A percentile compares a stretch with the other conserved stretches of the same genome.
These are phyloP conservation scores for Conidiobolus incongruus DNA, from an alignment of 371 early-diverging fungal species.

Conservation along the genomic window DNA sequence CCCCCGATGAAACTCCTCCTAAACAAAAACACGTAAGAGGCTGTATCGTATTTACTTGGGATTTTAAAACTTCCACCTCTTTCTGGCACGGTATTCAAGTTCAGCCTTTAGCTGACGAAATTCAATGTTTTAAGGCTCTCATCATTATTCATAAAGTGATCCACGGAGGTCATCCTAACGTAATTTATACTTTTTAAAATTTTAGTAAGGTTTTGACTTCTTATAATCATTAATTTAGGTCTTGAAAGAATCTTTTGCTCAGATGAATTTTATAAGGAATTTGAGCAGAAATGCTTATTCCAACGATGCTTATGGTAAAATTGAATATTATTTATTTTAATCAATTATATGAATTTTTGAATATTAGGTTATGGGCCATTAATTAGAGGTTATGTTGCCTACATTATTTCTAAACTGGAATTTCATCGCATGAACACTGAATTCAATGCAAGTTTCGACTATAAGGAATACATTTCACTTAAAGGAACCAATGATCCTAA, in stretches of 20 bases:
- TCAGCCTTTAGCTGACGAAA: slow-evolving; percentile 76
- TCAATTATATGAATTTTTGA: slow-evolving; percentile 2
- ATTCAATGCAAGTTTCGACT: slow-evolving; percentile 87
- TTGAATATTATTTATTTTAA: not conserved
- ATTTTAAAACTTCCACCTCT: slow-evolving; percentile 61
- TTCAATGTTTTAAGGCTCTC: slow-evolving; percentile 86
- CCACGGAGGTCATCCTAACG: slow-evolving; percentile 73
- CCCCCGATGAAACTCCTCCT: slow-evolving; percentile 77
- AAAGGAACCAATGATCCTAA: slow-evolving; percentile 90
- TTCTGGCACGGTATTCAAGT: slow-evolving; percentile 74
- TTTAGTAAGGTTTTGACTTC: not conserved
- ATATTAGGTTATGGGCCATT: slow-evolving; percentile 55
- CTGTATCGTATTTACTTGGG: slow-evolving; percentile 87
- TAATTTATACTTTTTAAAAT: slow-evolving; percentile 11
- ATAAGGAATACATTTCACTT: slow-evolving; percentile 85
- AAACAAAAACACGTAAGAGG: slow-evolving; percentile 94
- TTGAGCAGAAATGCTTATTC: slow-evolving; percentile 37
- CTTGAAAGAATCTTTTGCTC: slow-evolving; percentile 48
- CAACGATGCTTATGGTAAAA: slow-evolving; percentile 19
- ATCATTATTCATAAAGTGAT: slow-evolving; percentile 89
- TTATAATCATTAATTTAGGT: slow-evolving; percentile 13
- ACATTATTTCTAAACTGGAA: slow-evolving; percentile 69
- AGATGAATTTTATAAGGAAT: slow-evolving; percentile 16
- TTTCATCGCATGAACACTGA: slow-evolving; percentile 81
- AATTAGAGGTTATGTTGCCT: slow-evolving; percentile 78